Conservation (phyloP, 768 basidiomycete species). For the Sarcodon sp. region DNA sequence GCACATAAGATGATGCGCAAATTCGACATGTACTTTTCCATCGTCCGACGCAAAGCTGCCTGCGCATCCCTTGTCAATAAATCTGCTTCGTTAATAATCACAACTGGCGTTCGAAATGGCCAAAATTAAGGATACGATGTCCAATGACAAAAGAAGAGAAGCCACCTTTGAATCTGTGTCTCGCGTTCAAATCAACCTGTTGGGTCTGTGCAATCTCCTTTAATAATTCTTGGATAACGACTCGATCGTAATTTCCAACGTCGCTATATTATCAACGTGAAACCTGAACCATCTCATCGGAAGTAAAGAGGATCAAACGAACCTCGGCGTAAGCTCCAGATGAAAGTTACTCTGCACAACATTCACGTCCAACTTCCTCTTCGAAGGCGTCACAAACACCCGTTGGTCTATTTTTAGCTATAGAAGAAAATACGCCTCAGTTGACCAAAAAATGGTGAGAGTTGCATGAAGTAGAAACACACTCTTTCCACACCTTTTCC, state of each 20-base stretch:
- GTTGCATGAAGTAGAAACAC: slow-evolving; percentile 7
- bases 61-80: slow-evolving; percentile 92
- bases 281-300: background rate
- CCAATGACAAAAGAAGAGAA: background rate
- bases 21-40: slow-evolving; percentile 99
- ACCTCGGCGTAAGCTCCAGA: slow-evolving; percentile 97
- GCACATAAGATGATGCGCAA: slow-evolving; percentile 95
- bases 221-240: slow-evolving; percentile 91
- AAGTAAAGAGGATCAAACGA: slow-evolving; percentile 6
- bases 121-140: background rate
- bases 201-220: slow-evolving; percentile 99
- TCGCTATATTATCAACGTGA: slow-evolving; percentile 39
- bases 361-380: slow-evolving; percentile 91
- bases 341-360: slow-evolving; percentile 97
- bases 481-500: slow-evolving; percentile 92
- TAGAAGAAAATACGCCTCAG: background rate
- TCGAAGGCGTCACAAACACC: slow-evolving; percentile 88
- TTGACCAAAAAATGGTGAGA: background rate
- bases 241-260: slow-evolving; percentile 88
- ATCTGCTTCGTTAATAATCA: slow-evolving; percentile 97
- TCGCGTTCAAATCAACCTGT: slow-evolving; percentile 91
- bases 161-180: slow-evolving; percentile 91
- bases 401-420: slow-evolving; percentile 98
- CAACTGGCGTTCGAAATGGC: slow-evolving; percentile 38
- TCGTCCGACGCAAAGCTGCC: slow-evolving; percentile 90